A percentile compares a stretch with the other conserved stretches of the same genome.
Conservation (phyloP, 108 stramenopile genomes). For the Skeletonema tropicum region DNA sequence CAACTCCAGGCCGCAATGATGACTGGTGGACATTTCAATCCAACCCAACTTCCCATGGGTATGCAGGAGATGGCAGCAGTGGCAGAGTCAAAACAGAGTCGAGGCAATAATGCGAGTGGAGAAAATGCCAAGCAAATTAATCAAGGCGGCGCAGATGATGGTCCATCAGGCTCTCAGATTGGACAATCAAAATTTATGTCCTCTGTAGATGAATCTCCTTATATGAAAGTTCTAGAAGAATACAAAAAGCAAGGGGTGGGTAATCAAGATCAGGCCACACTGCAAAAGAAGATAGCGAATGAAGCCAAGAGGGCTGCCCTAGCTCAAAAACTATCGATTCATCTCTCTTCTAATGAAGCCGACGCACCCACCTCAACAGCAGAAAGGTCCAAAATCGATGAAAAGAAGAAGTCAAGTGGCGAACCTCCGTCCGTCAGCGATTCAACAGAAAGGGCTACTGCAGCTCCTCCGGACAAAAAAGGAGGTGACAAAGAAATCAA, state of each 20-base stretch:
- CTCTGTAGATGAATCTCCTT: background rate
- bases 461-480: background rate
- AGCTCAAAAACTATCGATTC: slow-evolving; percentile 1
- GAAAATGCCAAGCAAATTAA: background rate
- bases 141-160: background rate
- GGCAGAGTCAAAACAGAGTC: background rate
- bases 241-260: background rate
- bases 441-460: background rate
- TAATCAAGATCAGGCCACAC: background rate
- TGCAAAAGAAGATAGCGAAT: background rate
- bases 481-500: background rate
- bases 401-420: background rate
- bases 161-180: background rate
- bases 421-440: background rate
- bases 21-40: slow-evolving; percentile 9
- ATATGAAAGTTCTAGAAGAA: background rate
- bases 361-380: background rate
- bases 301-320: slow-evolving; percentile 5
- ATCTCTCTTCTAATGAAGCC: background rate
- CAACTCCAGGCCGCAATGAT: slow-evolving; percentile 1
- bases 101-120: background rate
- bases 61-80: background rate
- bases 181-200: background rate
- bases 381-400: background rate
- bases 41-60: background rate